Conservation (phyloP, 1,284 basidiomycete species). For the Dichomitus squalens region DNA sequence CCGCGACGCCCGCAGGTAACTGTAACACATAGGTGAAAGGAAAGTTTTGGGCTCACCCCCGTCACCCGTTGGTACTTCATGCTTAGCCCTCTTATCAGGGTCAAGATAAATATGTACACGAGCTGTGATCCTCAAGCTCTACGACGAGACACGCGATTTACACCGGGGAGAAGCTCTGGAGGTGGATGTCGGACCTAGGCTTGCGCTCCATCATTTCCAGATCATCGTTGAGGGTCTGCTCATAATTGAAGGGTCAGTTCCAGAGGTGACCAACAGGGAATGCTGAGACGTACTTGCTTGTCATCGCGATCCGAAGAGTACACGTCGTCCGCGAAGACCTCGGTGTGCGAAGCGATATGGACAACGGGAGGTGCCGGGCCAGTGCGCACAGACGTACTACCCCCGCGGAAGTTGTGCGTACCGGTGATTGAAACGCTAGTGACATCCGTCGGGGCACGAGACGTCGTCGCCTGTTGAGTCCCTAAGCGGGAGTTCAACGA, state of each 20-base stretch:
- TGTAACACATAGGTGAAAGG: too few relatives aligned
- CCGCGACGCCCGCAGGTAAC: too few relatives aligned
- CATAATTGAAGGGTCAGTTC: not conserved
- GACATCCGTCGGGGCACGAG: not conserved
- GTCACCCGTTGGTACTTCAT: too few relatives aligned
- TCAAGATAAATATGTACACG: not conserved
- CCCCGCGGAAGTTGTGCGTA: slow-evolving; percentile 1
- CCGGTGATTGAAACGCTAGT: not conserved
- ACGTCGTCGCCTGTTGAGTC: not conserved
- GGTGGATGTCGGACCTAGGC: not conserved
- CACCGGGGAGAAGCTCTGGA: slow-evolving; percentile 2
- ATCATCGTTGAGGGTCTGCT: not conserved
- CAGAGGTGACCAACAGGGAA: not conserved
- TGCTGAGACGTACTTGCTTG: not conserved
- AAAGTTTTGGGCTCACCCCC: too few relatives aligned
- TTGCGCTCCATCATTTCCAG: slow-evolving; percentile 5
- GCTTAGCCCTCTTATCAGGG: too few relatives aligned
- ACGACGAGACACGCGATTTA: not conserved
- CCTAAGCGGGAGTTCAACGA: slow-evolving; percentile 9
- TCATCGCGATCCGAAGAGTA: not conserved
- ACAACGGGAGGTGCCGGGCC: not conserved
- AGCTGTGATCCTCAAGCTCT: not conserved
- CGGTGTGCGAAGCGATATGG: slow-evolving; percentile 7
- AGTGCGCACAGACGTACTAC: not conserved
- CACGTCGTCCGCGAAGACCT: not conserved